A percentile compares a stretch with the other conserved stretches of the same genome.
phyloP scores from a whole-genome alignment of 2,329 filamentous ascomycete genomes.

The Pseudonectria foliicola region DNA sequence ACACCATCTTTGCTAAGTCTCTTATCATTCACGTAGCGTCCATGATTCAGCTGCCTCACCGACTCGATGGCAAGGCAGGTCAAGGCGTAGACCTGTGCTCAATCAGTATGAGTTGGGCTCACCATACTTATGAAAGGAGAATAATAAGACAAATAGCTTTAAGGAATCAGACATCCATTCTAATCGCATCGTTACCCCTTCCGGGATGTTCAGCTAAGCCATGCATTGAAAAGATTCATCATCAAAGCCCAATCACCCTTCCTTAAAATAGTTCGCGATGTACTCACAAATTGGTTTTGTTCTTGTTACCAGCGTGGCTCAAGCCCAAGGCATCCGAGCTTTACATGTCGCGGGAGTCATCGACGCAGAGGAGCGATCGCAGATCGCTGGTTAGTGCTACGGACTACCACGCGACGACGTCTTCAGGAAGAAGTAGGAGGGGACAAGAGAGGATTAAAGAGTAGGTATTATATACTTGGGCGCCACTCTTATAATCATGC shows the following conservation, averaged over 20 bases:
- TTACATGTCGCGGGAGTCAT: too few species aligned
- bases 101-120: too few species aligned
- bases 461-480: conserved; percentile 2
- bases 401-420: conserved; percentile 1
- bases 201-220: conserved; percentile 27
- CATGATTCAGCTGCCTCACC: too few species aligned
- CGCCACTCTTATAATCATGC: conserved; percentile 6
- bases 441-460: background rate
- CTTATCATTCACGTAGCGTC: background rate
- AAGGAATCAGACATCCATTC: conserved; percentile 24
- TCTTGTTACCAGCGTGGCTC: too few species aligned
- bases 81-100: too few species aligned
- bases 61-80: too few species aligned
- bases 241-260: conserved; percentile 6
- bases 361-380: too few species aligned
- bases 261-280: background rate
- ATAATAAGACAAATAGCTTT: background rate
- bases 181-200: conserved; percentile 18
- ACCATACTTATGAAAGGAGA: background rate
- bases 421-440: conserved; percentile 2
- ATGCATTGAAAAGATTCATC: conserved; percentile 27
- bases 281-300: conserved; percentile 6
- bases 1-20: too few species aligned
- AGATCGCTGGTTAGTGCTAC: too few species aligned
- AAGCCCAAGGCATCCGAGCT: too few species aligned